Evolutionary conservation across 2,329 filamentous ascomycete genomes (phyloP), one percentile per base, ranked within the genome.

Genomic region (Exophiala oligosperma): DNA sequence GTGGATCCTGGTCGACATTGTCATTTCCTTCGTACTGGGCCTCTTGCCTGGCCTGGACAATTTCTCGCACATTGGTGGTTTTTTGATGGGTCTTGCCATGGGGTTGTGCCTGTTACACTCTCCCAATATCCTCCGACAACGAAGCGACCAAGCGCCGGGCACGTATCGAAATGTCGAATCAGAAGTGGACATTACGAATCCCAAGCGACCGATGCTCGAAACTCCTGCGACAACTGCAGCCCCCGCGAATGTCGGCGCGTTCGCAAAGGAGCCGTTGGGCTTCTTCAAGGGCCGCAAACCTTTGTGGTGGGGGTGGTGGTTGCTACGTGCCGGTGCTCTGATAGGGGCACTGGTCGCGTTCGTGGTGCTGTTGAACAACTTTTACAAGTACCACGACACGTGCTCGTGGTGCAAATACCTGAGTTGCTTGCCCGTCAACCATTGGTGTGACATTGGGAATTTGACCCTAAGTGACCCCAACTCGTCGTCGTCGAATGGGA

Each of bases 261-360:
- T 84, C 63, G 70, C 76, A 24, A 79, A 78, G 62, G 70, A 77
- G 54, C 81, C 81, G 0, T 64, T 84, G 0, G 86, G 85, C 4
- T 97, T 97, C 75, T 97, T 97, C 78, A 93, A 92, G 72, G 91
- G 91, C 21, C 84, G 94, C 17, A 96, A 96, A 72, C 89, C 90
- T 23, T 80, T 96, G 6, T 99, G 94, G 94, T 99, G 94, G 94
- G 89, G 79, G 4, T 99, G 94, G 94, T 97, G 93, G 93, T 74
- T 96, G 23, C 81, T 97, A 28, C 84, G 94, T 17, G 90, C 84
- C 1, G 91, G 83, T 0, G 87, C 89, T 24, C 77, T 99, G 52
- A 82, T 96, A 6, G 82, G 86, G n/a, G 89, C 92, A 35, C 79
- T 96, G 37, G 82, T 96, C 41, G 88, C 88, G 1, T 97, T 97